phyloP scores from a whole-genome alignment of 2,329 filamentous ascomycete species.

The Penicillium olsonii region DNA sequence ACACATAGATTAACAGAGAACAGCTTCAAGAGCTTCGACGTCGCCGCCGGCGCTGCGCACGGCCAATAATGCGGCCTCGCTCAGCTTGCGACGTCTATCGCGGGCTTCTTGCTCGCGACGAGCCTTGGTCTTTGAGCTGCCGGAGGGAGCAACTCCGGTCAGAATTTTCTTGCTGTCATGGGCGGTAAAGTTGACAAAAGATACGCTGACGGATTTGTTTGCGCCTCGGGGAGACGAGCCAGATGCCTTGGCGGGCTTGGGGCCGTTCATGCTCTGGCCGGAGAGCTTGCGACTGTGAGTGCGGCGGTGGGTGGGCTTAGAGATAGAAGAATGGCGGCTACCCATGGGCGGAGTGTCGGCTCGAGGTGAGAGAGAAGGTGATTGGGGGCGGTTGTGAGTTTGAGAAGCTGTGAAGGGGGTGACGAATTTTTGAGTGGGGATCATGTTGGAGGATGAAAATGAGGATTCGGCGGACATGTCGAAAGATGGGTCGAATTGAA shows the following conservation, averaged over 20 bases:
- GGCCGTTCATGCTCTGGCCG: constrained; percentile 33
- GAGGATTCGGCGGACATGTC: constrained; percentile 36
- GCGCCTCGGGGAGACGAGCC: constrained; percentile 32
- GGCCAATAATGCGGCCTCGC: constrained; percentile 45
- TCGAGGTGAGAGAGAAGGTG: constrained; percentile 42
- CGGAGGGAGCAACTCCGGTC: constrained; percentile 86
- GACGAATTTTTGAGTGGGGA: constrained; percentile 29
- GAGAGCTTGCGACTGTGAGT: constrained; percentile 45
- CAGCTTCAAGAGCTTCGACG: constrained; percentile 46
- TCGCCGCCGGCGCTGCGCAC: constrained; percentile 49
- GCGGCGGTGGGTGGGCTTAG: constrained; percentile 36
- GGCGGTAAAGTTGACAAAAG: constrained; percentile 90
- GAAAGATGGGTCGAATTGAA: constrained; percentile 40
- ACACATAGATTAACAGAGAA: constrained; percentile 34
- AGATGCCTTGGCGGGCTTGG: constrained; percentile 36
- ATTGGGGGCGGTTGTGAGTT: constrained; percentile 31
- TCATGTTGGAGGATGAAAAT: constrained; percentile 28
- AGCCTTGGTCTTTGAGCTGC: constrained; percentile 93
- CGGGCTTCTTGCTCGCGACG: constrained; percentile 82
- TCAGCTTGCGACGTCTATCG: constrained; percentile 64
- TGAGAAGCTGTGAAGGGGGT: constrained; percentile 33
- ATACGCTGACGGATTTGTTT: constrained; percentile 50
- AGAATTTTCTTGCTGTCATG: constrained; percentile 76
- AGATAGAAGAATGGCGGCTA: constrained; percentile 22
- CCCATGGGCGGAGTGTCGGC: constrained; percentile 34